Conservation (phyloP, 352 stramenopile species). For the Thraustotheca clavata region DNA sequence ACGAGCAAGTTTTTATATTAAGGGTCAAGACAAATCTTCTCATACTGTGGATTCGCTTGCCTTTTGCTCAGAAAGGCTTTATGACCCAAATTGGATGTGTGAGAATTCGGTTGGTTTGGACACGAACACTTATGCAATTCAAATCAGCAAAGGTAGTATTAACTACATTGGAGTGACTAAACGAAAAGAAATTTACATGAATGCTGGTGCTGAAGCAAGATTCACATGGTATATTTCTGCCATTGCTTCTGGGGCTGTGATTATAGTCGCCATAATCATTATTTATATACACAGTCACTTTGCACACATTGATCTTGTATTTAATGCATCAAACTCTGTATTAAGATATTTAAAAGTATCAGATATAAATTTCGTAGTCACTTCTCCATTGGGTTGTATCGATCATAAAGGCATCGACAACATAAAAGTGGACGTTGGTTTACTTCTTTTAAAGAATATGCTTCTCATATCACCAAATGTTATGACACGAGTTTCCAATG, state of each 20-base stretch:
- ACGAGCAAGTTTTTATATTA: slow-evolving; percentile 13
- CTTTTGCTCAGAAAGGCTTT: slow-evolving; percentile 22
- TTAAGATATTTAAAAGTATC: slow-evolving; percentile 14
- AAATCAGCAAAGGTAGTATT: slow-evolving; percentile 18
- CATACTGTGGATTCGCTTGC: slow-evolving; percentile 21
- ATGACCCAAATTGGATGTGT: slow-evolving; percentile 23
- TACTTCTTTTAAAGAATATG: slow-evolving; percentile 25
- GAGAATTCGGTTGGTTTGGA: slow-evolving; percentile 23
- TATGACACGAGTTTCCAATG: slow-evolving; percentile 18
- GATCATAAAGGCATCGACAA: neutral
- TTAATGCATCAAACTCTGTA: slow-evolving; percentile 14
- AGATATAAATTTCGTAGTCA: neutral
- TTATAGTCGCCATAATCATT: slow-evolving; percentile 8
- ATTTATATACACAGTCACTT: neutral
- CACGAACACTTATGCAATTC: slow-evolving; percentile 22
- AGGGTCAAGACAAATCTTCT: neutral
- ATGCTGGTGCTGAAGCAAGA: slow-evolving; percentile 14
- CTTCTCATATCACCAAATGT: slow-evolving; percentile 15
- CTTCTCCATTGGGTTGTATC: neutral
- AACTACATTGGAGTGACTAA: slow-evolving; percentile 18
- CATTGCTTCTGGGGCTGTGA: neutral
- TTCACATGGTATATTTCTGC: slow-evolving; percentile 20
- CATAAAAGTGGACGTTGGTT: slow-evolving; percentile 21
- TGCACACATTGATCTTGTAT: neutral
- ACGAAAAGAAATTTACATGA: slow-evolving; percentile 23